Base-by-base conservation (phyloP, 2,329 filamentous ascomycete species). In the Penicillium sp. region DNA sequence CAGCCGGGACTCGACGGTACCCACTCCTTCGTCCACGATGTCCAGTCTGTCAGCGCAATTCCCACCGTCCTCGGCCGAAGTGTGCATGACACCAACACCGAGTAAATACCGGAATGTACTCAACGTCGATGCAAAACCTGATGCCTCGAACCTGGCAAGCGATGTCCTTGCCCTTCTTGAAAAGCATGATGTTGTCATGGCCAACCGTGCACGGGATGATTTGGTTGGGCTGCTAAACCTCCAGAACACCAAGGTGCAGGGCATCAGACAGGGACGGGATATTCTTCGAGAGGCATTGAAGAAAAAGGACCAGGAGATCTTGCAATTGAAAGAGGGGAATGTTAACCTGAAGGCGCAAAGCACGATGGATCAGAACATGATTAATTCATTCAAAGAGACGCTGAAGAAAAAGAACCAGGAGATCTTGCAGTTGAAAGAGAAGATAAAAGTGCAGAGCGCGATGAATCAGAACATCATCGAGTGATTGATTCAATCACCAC, bases 231-330 rank as follows among this genome's bases (percentile, higher is more conserved):
- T 78, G 6, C 67, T 87, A 20, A 70, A 74, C 23, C 75, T 67
- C 30, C 74, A 86, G 48, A 76, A 78, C 11, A 64, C 81, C 36
- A 75, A 73, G 36, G 72, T 75, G 0, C 78, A 76, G 53, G 86
- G 85, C 0, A 71, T 86, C 14, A 71, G 73, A 26, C 76, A 76
- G 46, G 83, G 84, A 0, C 71, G 85, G 2, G 84, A 91, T 44
- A 76, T 83, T 5, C 75, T 78, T 3, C 69, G 86, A n/a, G 62
- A 77, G 7, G 77, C 75, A 3, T 57, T 87, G 21, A 81, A 79
- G 56, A 72, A 74, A 4, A 82, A 81, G 48, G 83, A 91, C 70
- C 65, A 79, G 59, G 68, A 81, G 14, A 33, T 41, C 14, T 31
- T 13, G 7, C 19, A 56, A 72, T 73, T 3, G 82, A 81, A 48